Evolutionary conservation across 2,329 filamentous ascomycete species (phyloP).

Genomic region (Keithomyces neogunnii): DNA sequence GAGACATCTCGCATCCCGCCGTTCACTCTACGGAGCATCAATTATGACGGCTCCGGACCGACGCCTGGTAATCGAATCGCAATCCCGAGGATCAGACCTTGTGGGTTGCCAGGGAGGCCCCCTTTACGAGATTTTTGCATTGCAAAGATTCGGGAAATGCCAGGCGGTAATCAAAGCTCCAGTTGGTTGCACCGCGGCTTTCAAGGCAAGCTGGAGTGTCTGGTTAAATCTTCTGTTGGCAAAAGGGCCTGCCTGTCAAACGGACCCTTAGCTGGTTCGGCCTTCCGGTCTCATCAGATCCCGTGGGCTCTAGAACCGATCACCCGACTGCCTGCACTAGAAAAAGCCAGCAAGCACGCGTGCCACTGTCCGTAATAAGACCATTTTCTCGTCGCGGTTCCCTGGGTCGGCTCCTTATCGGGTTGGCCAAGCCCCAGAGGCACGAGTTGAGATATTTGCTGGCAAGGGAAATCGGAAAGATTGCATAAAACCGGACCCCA

Average conservation of each 20-base stretch:
- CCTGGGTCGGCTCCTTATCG: not conserved
- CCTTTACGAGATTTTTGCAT: not conserved
- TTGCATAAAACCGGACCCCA: not conserved
- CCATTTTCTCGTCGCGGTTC: not conserved
- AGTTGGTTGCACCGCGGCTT: not conserved
- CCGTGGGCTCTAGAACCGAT: not conserved
- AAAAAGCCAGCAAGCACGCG: not conserved
- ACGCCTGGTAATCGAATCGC: not conserved
- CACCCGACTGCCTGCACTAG: not conserved
- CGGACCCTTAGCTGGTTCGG: not conserved
- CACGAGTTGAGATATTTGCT: not conserved
- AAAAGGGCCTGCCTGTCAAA: too few species aligned
- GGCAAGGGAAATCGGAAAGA: not conserved
- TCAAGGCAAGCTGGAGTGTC: too few species aligned
- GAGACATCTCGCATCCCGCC: constrained; percentile 2
- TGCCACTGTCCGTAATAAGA: not conserved
- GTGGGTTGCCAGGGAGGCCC: constrained; percentile 1
- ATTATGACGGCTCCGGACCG: not conserved
- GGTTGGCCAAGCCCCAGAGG: not conserved
- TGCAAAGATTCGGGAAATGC: not conserved
- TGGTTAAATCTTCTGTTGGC: too few species aligned
- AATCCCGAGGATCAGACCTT: constrained; percentile 4
- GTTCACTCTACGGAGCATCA: not conserved
- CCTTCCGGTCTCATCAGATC: not conserved
- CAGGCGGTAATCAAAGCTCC: not conserved